Evolutionary conservation across 2,329 filamentous ascomycete genomes (phyloP), one percentile per base, ranked within the genome.

Genomic region (Drechslera avenae): DNA sequence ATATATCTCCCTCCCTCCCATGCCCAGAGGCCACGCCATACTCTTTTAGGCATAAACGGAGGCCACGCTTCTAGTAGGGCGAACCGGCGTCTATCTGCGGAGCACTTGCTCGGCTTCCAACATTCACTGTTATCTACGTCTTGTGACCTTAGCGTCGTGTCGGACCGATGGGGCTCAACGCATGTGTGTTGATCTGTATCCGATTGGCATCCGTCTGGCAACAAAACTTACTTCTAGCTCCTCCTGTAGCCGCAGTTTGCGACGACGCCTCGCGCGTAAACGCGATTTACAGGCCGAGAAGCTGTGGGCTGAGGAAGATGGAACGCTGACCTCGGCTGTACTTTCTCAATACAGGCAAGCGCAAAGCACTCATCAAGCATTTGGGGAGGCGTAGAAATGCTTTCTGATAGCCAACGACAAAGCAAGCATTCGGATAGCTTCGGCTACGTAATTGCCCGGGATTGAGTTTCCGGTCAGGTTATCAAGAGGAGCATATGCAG

Each of bases 1-100:
- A 72, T 73, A 73, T 73, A 73, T 54, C 54, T 67, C 63, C 65
- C 47, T 53, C 60, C 50, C 40, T 47, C 59, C 60, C 67, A 64
- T 56, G 28, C 35, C 34, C 10, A 60, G 61, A 56, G 53, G 43
- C 45, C 55, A 50, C 45, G 52, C 53, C 57, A 58, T 67, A 62
- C 58, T 21, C 57, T 52, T 53, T 47, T 50, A 21, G 47, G 48
- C 50, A 57, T 52, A 66, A 60, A 59, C 59, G 60, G 59, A 66
- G 61, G 61, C 56, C 60, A 62, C 63, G 59, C 57, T 54, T 56
- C 50, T 41, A 50, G 12, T 39, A 46, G 40, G 49, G 54, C 50
- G 54, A 61, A 57, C 57, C 61, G 62, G 57, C 56, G 60, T 50
- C 63, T 62, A 62, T 59, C 54, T 56, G 54, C 48, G 53, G 52